phyloP scores from a whole-genome alignment of 352 stramenopile species.

The Phytopythium helicoides region DNA sequence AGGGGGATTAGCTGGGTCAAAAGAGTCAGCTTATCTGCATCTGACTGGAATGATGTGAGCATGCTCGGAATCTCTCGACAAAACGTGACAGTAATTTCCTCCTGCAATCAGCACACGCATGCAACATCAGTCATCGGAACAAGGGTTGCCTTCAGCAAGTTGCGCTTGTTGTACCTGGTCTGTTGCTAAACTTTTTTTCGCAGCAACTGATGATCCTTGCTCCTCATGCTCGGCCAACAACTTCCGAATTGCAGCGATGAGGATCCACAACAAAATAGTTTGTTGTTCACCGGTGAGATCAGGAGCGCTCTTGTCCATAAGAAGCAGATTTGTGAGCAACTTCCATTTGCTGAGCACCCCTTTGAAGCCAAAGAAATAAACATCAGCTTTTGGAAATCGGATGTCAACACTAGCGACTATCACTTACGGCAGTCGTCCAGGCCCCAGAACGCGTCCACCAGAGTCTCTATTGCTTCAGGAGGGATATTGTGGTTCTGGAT shows the following conservation, averaged over 20 bases:
- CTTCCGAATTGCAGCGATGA: constrained; percentile 69
- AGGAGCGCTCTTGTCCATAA: constrained; percentile 79
- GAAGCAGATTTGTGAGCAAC: constrained; percentile 65
- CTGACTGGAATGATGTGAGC: constrained; percentile 73
- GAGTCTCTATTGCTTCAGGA: constrained; percentile 55
- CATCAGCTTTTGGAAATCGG: too few relatives aligned
- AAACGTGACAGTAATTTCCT: constrained; percentile 77
- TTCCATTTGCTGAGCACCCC: constrained; percentile 85
- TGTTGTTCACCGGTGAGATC: constrained; percentile 80
- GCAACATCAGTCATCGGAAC: not conserved
- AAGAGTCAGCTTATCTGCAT: constrained; percentile 74
- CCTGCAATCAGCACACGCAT: constrained; percentile 26
- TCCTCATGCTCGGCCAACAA: constrained; percentile 33
- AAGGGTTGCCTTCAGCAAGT: not conserved
- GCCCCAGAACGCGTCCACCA: constrained; percentile 85
- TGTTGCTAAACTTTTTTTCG: constrained; percentile 50
- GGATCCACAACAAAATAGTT: constrained; percentile 69
- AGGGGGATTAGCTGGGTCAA: constrained; percentile 77
- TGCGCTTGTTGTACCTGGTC: constrained; percentile 38
- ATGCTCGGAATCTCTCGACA: constrained; percentile 80
- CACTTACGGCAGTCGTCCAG: constrained; percentile 84
- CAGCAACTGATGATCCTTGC: constrained; percentile 13
- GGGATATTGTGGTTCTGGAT: constrained; percentile 67
- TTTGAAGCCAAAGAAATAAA: constrained; percentile 23
- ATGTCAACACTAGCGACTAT: constrained; percentile 2